phyloP scores from a whole-genome alignment of 805 yeast species.

The Ogataea zsoltii region DNA sequence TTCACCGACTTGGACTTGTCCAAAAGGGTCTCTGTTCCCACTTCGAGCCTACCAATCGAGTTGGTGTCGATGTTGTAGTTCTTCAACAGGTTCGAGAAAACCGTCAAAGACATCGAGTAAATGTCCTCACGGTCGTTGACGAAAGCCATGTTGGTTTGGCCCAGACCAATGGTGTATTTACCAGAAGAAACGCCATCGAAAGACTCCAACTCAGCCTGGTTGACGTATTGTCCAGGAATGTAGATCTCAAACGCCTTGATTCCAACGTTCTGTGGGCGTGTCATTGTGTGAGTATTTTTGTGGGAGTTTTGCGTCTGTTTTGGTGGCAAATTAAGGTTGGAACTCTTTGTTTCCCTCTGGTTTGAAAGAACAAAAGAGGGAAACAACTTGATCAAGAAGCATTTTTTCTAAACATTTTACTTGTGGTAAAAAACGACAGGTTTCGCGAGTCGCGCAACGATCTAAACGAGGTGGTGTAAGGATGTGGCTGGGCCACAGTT shows the following conservation, averaged over 20 bases:
- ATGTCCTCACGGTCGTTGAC: conserved; percentile 98
- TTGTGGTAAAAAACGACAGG: not conserved
- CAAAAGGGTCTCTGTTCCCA: conserved; percentile 95
- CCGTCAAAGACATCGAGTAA: conserved; percentile 94
- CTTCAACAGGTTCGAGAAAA: conserved; percentile 67
- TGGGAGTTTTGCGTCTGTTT: not conserved
- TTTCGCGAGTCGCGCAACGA: conserved; percentile 2
- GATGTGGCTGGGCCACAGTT: not conserved
- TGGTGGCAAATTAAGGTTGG: too few relatives aligned
- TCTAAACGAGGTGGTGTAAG: not conserved
- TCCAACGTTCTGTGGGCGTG: conserved; percentile 82
- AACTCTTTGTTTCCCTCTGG: not conserved
- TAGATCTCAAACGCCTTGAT: conserved; percentile 95
- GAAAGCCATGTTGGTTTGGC: conserved; percentile 97
- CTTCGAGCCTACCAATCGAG: conserved; percentile 91
- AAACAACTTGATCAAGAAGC: not conserved
- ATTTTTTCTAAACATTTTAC: not conserved
- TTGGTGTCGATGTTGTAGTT: conserved; percentile 81
- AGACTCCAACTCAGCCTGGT: conserved; percentile 83
- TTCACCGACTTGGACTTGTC: conserved; percentile 97
- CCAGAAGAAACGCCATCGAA: conserved; percentile 88
- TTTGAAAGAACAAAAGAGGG: not conserved
- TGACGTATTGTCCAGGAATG: conserved; percentile 81
- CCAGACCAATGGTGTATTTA: conserved; percentile 96
- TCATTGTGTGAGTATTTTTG: conserved; percentile 21